Evolutionary conservation across 2,329 filamentous ascomycete species (phyloP).

Genomic region (Trichoderma pleuroti): DNA sequence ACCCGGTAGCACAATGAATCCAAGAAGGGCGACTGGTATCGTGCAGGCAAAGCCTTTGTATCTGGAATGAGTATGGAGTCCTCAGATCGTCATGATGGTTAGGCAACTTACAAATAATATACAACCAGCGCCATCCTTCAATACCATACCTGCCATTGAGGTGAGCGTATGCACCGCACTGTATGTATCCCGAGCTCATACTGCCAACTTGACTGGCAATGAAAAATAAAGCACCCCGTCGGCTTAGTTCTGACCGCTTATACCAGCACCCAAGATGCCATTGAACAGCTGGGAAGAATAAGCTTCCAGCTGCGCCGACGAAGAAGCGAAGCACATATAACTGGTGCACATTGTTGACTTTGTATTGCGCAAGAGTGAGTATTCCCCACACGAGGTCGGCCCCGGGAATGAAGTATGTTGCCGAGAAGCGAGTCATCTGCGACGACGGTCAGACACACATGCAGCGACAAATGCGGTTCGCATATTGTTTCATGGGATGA

Average conservation of each 20-base stretch:
- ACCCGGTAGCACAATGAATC: constrained; percentile 34
- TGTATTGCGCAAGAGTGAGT: constrained; percentile 24
- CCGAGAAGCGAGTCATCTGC: constrained; percentile 26
- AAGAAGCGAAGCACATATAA: constrained; percentile 41
- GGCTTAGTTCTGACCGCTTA: constrained; percentile 38
- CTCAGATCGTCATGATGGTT: not conserved
- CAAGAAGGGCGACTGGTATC: constrained; percentile 31
- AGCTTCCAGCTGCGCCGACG: constrained; percentile 35
- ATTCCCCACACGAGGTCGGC: constrained; percentile 31
- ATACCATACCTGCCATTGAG: constrained; percentile 36
- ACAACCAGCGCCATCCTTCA: constrained; percentile 45
- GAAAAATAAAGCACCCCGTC: constrained; percentile 39
- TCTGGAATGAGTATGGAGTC: not conserved
- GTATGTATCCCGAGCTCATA: constrained; percentile 44
- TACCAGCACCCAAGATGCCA: constrained; percentile 42
- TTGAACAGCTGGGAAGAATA: constrained; percentile 35
- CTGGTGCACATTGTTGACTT: constrained; percentile 31
- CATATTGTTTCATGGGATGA: not conserved
- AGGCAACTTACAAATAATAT: constrained; percentile 35
- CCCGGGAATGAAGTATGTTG: constrained; percentile 29
- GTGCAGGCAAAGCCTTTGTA: constrained; percentile 32
- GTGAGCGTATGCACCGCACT: constrained; percentile 37
- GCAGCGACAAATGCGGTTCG: not conserved
- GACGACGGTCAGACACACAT: not conserved
- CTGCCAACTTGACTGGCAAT: constrained; percentile 41